Conservation (phyloP, 2,329 filamentous ascomycete genomes). For the Apiospora malaysiana region DNA sequence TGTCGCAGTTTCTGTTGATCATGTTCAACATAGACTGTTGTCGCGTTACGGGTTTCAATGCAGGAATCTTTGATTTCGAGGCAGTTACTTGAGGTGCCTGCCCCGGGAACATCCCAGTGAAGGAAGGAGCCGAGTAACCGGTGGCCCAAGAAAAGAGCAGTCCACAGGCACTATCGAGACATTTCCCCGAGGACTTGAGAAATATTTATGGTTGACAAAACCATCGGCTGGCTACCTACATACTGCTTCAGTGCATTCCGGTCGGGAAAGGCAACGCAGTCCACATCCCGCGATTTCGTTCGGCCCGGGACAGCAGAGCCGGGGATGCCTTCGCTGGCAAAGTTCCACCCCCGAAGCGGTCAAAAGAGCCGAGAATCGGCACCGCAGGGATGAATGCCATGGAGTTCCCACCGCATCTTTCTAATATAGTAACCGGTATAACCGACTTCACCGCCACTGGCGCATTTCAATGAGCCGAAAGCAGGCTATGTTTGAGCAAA, state of each 20-base stretch:
- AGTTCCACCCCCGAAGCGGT: conserved; percentile 7
- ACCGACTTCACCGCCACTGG: background rate
- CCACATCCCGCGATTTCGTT: background rate
- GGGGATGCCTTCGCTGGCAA: background rate
- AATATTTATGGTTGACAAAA: background rate
- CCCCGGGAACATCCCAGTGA: background rate
- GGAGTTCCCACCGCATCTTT: background rate
- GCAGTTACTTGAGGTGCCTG: background rate
- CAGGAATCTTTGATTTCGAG: background rate
- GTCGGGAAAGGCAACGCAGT: background rate
- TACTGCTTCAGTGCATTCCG: background rate
- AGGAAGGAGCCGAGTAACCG: background rate
- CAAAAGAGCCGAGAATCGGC: background rate
- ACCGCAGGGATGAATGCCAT: background rate
- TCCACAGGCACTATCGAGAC: background rate
- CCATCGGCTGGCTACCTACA: background rate
- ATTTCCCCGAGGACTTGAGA: background rate
- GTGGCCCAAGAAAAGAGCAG: background rate
- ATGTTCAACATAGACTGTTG: background rate
- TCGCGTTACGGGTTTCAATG: background rate
- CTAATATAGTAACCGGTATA: background rate
- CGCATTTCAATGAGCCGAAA: background rate
- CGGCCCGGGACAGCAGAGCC: background rate
- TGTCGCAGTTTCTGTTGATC: background rate
- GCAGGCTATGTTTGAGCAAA: background rate